Evolutionary conservation across 495 filamentous ascomycete species (phyloP).

Genomic region (Daldinia childiae): DNA sequence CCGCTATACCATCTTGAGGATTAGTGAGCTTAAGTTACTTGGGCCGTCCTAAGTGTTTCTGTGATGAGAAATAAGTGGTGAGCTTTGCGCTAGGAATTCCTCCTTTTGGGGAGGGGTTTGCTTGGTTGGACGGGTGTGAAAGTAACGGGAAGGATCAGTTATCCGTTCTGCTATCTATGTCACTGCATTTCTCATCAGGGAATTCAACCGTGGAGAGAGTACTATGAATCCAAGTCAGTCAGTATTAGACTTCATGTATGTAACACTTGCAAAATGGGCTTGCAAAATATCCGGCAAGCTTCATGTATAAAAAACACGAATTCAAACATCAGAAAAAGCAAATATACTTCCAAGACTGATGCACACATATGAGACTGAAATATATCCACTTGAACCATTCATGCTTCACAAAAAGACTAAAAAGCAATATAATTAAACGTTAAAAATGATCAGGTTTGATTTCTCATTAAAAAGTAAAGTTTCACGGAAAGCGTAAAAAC

Average conservation of each 20-base stretch:
- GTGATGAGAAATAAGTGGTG: background rate
- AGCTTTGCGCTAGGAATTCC: background rate
- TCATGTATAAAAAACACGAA: constrained; percentile 6
- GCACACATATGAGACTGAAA: background rate
- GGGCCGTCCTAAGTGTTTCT: constrained; percentile 49
- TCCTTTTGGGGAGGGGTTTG: background rate
- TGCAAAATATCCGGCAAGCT: background rate
- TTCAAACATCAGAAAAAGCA: background rate
- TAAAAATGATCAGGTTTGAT: background rate
- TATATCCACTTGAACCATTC: background rate
- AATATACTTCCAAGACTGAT: background rate
- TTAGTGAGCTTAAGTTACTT: constrained; percentile 80
- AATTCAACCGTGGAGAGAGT: background rate
- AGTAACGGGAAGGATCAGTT: background rate
- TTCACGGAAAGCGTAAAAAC: background rate
- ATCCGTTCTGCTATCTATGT: background rate
- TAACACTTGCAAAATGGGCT: background rate
- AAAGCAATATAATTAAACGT: background rate
- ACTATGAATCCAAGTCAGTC: background rate
- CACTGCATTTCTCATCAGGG: background rate
- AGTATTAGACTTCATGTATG: background rate
- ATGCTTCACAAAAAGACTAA: background rate
- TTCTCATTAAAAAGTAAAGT: background rate
- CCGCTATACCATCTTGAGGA: constrained; percentile 81
- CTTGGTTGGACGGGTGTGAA: background rate